Base-by-base conservation (phyloP, 768 basidiomycete species). In the Calocera cornea region DNA sequence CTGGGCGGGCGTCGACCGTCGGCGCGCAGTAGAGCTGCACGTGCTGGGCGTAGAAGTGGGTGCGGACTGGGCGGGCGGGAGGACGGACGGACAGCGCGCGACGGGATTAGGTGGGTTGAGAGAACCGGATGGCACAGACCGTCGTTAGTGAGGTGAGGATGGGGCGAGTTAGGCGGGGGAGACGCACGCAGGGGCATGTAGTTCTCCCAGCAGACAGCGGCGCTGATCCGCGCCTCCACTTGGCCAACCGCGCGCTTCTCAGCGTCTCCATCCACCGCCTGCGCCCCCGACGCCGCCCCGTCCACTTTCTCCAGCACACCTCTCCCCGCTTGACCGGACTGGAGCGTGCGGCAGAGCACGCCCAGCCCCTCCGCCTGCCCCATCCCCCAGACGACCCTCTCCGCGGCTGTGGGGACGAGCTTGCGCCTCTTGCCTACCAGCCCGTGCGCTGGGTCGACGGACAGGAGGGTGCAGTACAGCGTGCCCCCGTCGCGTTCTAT, bases 21-120 rank as follows among this genome's bases (percentile, higher is more conserved):
- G 86, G 86, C 0, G 84, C 86, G 71, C 84, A 86, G 72, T 86
- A 85, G 16, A 87, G 75, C 71, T 86, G 81, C 1, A 82, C 83
- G 12, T 84, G 84, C 47, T 81, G 76, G 5, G 82, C 80, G 73
- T 87, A 87, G 73, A 86, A 86, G 72, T 81, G 80, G 1, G 82
- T 79, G 44, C 86, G 80, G 68, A 87, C 85, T 86, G 65, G 41
- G 34, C 27, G n/a, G 7, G 8, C 44, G 19, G 8, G 8, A 17
- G 22, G 3, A 17, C 8, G 1, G 16, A 34, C 24, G 12, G 2
- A 31, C 7, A 5, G 36, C 5, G 36, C 5, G 36, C 36, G 36
- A 38, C 7, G 14, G 36, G 14, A 14, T 38, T 5, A 5, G 36
- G 14, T 5, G 14, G 36, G 14, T 5, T 38, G 36, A 38, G 36